Percentiles rank a stretch among this genome's conserved stretches.
Evolutionary conservation across 352 stramenopile genomes (phyloP).

Genomic region (Pythium grandisporangium): DNA sequence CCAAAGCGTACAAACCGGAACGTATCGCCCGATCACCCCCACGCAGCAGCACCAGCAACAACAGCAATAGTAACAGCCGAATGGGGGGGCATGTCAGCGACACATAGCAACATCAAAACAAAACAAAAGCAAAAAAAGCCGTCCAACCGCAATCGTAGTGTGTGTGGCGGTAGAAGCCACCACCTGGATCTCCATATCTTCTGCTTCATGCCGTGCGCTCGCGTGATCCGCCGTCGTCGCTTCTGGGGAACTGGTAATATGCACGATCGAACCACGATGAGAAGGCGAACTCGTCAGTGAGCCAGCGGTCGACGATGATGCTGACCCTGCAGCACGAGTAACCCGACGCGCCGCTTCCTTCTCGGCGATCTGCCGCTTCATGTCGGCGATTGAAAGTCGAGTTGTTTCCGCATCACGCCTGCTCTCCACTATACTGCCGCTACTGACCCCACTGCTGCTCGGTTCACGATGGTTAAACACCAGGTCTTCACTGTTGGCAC

Average conservation of each 20-base stretch:
- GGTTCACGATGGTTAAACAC: too few relatives aligned
- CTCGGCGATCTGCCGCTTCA: slow-evolving; percentile 24
- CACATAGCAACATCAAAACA: too few relatives aligned
- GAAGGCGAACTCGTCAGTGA: not conserved
- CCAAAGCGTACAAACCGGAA: too few relatives aligned
- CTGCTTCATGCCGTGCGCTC: not conserved
- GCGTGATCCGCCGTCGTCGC: not conserved
- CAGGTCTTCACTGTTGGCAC: slow-evolving; percentile 5
- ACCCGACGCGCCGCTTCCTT: slow-evolving; percentile 5
- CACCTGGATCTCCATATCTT: not conserved
- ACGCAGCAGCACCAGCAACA: too few relatives aligned
- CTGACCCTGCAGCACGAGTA: too few relatives aligned
- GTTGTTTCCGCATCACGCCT: not conserved
- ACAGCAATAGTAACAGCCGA: too few relatives aligned
- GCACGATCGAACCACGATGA: too few relatives aligned
- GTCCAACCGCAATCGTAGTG: not conserved
- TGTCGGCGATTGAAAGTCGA: slow-evolving; percentile 9
- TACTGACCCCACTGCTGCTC: too few relatives aligned
- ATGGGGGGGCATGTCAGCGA: not conserved
- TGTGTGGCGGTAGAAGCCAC: not conserved
- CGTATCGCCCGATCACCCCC: too few relatives aligned
- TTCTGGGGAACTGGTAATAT: too few relatives aligned
- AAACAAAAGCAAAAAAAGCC: too few relatives aligned
- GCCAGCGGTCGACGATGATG: not conserved
- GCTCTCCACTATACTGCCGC: not conserved